Percentiles rank a stretch among this genome's conserved stretches.
These are phyloP conservation scores for Tolypocladium endophyticum DNA, from an alignment of 2,329 filamentous ascomycete genomes.

Conservation along the genomic window DNA sequence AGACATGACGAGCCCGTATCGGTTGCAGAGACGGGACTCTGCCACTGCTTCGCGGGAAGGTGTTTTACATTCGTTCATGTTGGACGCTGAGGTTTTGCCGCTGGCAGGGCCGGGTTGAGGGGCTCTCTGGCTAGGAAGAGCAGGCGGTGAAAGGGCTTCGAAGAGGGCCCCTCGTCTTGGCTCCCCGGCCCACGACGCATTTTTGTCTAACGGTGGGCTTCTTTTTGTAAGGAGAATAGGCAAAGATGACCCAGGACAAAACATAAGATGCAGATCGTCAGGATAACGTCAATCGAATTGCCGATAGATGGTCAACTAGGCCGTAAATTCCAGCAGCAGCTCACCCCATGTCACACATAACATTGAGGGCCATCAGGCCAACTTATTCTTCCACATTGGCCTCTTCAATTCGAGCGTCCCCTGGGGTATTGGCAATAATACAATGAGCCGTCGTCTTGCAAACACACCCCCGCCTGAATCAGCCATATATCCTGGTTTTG, in stretches of 20 bases:
- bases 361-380: background rate
- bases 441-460: background rate
- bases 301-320: background rate
- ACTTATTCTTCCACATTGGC: background rate
- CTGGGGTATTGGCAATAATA: background rate
- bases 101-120: background rate
- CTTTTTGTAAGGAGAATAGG: background rate
- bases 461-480: background rate
- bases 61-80: too few species aligned
- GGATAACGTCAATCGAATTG: background rate
- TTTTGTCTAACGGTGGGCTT: background rate
- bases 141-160: slow-evolving; percentile 8
- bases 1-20: background rate
- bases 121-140: slow-evolving; percentile 5
- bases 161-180: background rate
- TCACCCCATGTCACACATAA: background rate
- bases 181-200: background rate
- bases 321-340: background rate
- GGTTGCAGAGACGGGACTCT: background rate
- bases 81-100: background rate
- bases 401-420: background rate
- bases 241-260: background rate
- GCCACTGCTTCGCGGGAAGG: background rate
- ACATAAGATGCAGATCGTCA: background rate
- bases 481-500: background rate